A percentile compares a stretch with the other conserved stretches of the same genome.
Evolutionary conservation across 2,329 filamentous ascomycete species (phyloP).

Genomic region (Aspergillus ibericus): DNA sequence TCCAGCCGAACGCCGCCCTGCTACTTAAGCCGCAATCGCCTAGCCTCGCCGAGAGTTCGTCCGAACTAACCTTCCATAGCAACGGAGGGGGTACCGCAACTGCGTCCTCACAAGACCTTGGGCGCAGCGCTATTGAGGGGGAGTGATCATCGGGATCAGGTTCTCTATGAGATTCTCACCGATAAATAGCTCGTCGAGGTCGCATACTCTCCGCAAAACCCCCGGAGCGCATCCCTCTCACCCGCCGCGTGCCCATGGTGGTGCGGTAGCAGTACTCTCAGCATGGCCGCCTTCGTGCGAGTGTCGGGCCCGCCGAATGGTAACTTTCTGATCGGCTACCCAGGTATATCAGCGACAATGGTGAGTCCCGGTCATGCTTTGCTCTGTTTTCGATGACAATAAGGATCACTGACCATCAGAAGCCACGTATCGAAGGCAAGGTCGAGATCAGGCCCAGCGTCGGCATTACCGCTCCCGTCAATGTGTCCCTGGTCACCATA

Average conservation of each 20-base stretch:
- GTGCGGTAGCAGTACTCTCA: slow-evolving; percentile 40
- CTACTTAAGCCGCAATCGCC: background rate
- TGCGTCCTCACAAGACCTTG: slow-evolving; percentile 14
- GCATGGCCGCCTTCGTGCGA: slow-evolving; percentile 80
- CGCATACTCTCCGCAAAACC: slow-evolving; percentile 28
- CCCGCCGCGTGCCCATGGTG: slow-evolving; percentile 40
- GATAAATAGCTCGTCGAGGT: slow-evolving; percentile 22
- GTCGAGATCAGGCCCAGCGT: slow-evolving; percentile 89
- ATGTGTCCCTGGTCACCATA: slow-evolving; percentile 90
- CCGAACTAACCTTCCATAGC: background rate
- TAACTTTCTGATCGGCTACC: slow-evolving; percentile 94
- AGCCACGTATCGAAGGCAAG: slow-evolving; percentile 97
- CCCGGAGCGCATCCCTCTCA: slow-evolving; percentile 25
- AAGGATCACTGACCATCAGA: slow-evolving; percentile 17
- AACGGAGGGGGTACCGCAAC: slow-evolving; percentile 15
- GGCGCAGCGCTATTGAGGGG: slow-evolving; percentile 17
- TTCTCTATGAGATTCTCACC: slow-evolving; percentile 31
- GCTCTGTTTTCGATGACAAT: background rate
- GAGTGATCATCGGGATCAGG: background rate
- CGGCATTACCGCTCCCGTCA: slow-evolving; percentile 84
- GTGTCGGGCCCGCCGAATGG: slow-evolving; percentile 97
- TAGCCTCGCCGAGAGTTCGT: background rate
- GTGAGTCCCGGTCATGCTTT: slow-evolving; percentile 57
- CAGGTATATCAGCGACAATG: slow-evolving; percentile 94
- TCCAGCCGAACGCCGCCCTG: background rate